Conservation (phyloP, 768 basidiomycete species). For the Exidia glandulosa region DNA sequence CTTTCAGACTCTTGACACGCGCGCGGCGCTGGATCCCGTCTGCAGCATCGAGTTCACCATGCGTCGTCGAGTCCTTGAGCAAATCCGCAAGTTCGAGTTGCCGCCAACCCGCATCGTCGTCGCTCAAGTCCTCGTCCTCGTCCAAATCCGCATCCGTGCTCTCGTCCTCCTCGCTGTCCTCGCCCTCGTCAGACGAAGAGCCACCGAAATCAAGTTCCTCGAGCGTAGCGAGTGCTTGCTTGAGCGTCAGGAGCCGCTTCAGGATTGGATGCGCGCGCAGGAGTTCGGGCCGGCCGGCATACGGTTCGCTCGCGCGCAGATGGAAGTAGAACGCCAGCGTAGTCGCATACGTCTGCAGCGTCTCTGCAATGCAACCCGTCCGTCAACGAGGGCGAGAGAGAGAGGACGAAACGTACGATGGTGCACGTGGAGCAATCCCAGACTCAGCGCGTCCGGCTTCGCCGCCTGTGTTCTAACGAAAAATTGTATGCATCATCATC, state of each 20-base stretch:
- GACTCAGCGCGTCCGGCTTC: slow-evolving; percentile 39
- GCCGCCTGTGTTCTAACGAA: slow-evolving; percentile 39
- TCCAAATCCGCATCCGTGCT: slow-evolving; percentile 26
- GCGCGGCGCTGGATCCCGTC: slow-evolving; percentile 35
- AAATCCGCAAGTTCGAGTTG: slow-evolving; percentile 41
- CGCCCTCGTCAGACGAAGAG: slow-evolving; percentile 29
- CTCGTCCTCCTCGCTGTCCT: slow-evolving; percentile 27
- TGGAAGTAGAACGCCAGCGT: slow-evolving; percentile 88
- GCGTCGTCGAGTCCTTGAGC: slow-evolving; percentile 36
- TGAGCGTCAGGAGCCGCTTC: slow-evolving; percentile 66
- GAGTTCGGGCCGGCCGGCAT: slow-evolving; percentile 46
- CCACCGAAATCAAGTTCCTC: slow-evolving; percentile 68
- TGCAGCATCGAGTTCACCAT: slow-evolving; percentile 20
- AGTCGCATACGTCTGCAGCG: slow-evolving; percentile 80
- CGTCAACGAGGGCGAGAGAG: background rate
- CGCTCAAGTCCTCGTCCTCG: slow-evolving; percentile 72
- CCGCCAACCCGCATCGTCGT: slow-evolving; percentile 40
- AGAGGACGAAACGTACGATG: slow-evolving; percentile 56
- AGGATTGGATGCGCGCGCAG: slow-evolving; percentile 50
- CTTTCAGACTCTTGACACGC: slow-evolving; percentile 19
- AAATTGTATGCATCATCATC: background rate
- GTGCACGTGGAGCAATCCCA: slow-evolving; percentile 73
- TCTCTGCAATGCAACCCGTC: slow-evolving; percentile 40
- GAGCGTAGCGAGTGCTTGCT: slow-evolving; percentile 68
- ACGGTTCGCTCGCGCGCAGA: slow-evolving; percentile 61